These are phyloP conservation scores for Termitomyces eurrhizus DNA, from an alignment of 768 basidiomycete genomes.

Conservation along the genomic window DNA sequence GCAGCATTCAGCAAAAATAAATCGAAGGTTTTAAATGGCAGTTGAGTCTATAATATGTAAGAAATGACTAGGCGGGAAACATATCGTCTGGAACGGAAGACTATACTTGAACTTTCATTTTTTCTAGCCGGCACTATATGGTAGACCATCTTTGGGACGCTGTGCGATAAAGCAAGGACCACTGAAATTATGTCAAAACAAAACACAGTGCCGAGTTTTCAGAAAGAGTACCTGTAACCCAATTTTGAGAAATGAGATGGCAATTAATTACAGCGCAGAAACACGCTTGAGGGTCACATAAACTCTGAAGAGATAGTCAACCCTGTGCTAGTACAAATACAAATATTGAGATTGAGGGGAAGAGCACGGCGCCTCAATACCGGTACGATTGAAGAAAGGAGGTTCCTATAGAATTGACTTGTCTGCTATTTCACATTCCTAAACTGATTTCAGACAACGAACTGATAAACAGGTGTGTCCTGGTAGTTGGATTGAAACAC, in stretches of 20 bases:
- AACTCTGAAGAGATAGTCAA: slow-evolving; percentile 37
- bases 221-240: slow-evolving; percentile 61
- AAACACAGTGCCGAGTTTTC: slow-evolving; percentile 57
- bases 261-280: slow-evolving; percentile 65
- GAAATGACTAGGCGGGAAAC: slow-evolving; percentile 53
- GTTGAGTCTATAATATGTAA: slow-evolving; percentile 40
- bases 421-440: neutral
- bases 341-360: slow-evolving; percentile 73
- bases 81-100: slow-evolving; percentile 51
- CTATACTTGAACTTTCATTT: slow-evolving; percentile 64
- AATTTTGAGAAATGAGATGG: slow-evolving; percentile 50
- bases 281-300: slow-evolving; percentile 64
- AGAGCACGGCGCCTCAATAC: slow-evolving; percentile 51
- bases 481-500: neutral
- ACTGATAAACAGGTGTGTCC: neutral
- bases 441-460: neutral
- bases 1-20: neutral
- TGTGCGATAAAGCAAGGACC: neutral
- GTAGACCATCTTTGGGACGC: slow-evolving; percentile 46
- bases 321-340: slow-evolving; percentile 53
- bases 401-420: neutral
- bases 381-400: slow-evolving; percentile 23
- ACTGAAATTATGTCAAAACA: neutral
- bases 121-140: slow-evolving; percentile 69
- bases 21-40: neutral